Base-by-base conservation (phyloP, 2,329 filamentous ascomycete genomes). In the Aspergillus eucalypticola region DNA sequence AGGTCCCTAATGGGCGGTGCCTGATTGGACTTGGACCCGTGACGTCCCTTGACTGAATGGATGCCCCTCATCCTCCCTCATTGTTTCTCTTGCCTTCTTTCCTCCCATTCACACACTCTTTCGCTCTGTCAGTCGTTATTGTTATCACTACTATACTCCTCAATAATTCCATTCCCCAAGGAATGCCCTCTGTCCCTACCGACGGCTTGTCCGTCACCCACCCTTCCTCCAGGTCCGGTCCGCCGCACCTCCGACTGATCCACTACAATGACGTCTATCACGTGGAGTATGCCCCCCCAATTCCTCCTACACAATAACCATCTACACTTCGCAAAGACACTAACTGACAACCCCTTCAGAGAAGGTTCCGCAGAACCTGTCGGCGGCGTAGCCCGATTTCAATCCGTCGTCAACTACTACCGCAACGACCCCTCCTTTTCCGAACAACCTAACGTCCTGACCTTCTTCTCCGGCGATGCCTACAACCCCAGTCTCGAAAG, bases 201-300 rank as follows among this genome's bases (percentile, higher is more conserved):
- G 74, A 71, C 60, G 76, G 76, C 50, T 62, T 73, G 15, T 74
- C 77, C 61, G 74, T 80, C 64, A 81, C 76, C 25, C 75, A 79
- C 66, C 73, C 78, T 27, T 76, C 77, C 65, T 75, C 75, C 48
- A 74, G 79, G 32, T 73, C 73, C 58, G 78, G 78, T 48, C 74
- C 81, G 44, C 90, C 91, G 48, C 89, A 92, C 73, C 78, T 96
- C 54, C 87, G 92, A n/a, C 77, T 96, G 58, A 74, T 96, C 32
- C 93, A 96, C 78, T 96, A 90, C 82, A 96, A 96, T 76, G 92
- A 97, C 77, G 92, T 96, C 61, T 96, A 96, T 75, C 93, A 96
- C 69, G 85, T 96, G 56, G 92, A 96, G 76, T 80, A 75, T 61
- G 72, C 67, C 35, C 23, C 23, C 35, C 3, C 19, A 27, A 35